phyloP scores from a whole-genome alignment of 257 asterid genomes.

The Solanum etuberosum region DNA sequence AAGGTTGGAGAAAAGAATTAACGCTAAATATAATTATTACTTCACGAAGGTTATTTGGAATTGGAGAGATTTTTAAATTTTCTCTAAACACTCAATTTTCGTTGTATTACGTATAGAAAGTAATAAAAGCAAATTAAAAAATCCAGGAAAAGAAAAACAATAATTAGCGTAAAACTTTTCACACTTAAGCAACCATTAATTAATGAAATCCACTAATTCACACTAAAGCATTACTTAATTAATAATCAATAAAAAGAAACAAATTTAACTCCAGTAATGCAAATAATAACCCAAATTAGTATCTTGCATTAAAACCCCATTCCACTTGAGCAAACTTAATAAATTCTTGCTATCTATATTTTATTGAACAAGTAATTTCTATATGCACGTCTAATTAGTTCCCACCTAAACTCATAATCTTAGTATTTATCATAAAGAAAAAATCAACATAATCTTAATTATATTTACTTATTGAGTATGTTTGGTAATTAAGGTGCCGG shows the following conservation, averaged over 20 bases:
- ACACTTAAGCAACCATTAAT: background rate
- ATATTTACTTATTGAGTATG: background rate
- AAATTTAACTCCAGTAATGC: background rate
- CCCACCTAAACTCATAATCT: background rate
- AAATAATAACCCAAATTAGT: background rate
- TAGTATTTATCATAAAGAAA: background rate
- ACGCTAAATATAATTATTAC: background rate
- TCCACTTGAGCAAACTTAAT: background rate
- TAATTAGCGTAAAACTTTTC: background rate
- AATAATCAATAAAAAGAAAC: background rate
- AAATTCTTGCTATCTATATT: background rate
- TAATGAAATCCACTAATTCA: background rate
- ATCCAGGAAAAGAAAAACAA: background rate
- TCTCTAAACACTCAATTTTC: background rate
- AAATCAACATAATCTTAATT: background rate
- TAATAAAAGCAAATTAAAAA: background rate
- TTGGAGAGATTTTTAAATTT: background rate
- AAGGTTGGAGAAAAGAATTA: too few relatives aligned
- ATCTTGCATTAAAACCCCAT: background rate
- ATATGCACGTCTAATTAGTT: background rate
- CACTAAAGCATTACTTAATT: background rate
- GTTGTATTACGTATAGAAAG: background rate
- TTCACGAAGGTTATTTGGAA: background rate
- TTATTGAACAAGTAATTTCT: background rate
- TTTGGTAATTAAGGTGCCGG: background rate